phyloP scores from a whole-genome alignment of 768 basidiomycete species.

The Terana coerulea region DNA sequence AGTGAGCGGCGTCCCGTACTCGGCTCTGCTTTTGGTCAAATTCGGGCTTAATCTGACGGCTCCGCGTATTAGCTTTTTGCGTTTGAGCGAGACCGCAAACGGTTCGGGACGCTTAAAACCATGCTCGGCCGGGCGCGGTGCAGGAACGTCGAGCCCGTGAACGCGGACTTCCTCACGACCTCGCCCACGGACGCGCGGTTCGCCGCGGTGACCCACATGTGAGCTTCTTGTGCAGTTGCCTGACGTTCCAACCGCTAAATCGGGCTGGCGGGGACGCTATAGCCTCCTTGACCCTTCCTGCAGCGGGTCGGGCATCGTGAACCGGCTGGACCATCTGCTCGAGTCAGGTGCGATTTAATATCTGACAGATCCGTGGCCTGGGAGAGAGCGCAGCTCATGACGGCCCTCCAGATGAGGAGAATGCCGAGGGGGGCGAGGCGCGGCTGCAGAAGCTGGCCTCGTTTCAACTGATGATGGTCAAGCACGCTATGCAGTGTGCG shows the following conservation, averaged over 20 bases:
- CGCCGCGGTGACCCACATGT: conserved; percentile 82
- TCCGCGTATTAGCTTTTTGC: conserved; percentile 60
- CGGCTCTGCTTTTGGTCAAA: background rate
- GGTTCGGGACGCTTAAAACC: conserved; percentile 76
- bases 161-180: conserved; percentile 81
- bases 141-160: conserved; percentile 69
- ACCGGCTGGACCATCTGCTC: conserved; percentile 81
- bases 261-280: background rate
- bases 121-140: conserved; percentile 89
- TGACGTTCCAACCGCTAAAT: background rate
- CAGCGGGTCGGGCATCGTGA: conserved; percentile 91
- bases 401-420: conserved; percentile 48
- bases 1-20: conserved; percentile 46
- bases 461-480: conserved; percentile 90
- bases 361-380: background rate
- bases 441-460: conserved; percentile 79
- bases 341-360: conserved; percentile 52
- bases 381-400: conserved; percentile 4
- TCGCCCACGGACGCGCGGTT: conserved; percentile 65
- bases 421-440: conserved; percentile 53
- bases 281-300: conserved; percentile 96
- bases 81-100: conserved; percentile 81
- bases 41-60: background rate
- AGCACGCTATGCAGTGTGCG: conserved; percentile 93
- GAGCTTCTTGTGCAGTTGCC: conserved; percentile 24